These are phyloP conservation scores for Panicum virgatum DNA, from an alignment of 202 grass and related monocot species.

Conservation along the genomic window DNA sequence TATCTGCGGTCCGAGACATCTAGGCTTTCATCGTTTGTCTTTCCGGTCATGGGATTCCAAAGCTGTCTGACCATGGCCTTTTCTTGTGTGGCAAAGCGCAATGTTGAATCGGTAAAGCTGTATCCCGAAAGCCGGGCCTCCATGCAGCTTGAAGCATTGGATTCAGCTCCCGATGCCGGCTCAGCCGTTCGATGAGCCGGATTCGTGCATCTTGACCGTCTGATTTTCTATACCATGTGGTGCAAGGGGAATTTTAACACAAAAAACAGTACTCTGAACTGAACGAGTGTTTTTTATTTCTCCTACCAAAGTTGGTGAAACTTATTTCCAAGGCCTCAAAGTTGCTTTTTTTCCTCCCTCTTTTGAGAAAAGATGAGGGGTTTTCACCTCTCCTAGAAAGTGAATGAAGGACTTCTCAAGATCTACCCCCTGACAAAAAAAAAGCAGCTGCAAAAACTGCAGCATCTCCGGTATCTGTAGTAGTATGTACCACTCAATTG, in stretches of 20 bases:
- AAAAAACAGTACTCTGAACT: neutral
- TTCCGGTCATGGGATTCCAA: conserved; percentile 63
- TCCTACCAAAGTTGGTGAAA: conserved; percentile 22
- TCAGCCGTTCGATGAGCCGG: neutral
- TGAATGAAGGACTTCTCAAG: conserved; percentile 34
- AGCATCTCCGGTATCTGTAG: conserved; percentile 16
- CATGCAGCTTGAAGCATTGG: conserved; percentile 15
- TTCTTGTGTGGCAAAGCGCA: conserved; percentile 35
- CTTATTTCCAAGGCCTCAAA: conserved; percentile 24
- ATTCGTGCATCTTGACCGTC: neutral
- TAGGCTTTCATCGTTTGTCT: conserved; percentile 8
- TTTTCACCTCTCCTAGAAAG: conserved; percentile 37
- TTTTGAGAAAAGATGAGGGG: conserved; percentile 32
- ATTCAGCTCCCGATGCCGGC: neutral
- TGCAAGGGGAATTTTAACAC: neutral
- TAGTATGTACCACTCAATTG: neutral
- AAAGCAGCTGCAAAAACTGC: conserved; percentile 28
- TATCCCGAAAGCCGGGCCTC: conserved; percentile 35
- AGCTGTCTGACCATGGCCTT: conserved; percentile 18
- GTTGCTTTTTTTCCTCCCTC: conserved; percentile 17
- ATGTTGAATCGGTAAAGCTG: conserved; percentile 40
- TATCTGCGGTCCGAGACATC: neutral
- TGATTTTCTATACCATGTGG: neutral
- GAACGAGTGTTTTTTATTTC: neutral
- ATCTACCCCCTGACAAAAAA: conserved; percentile 39